These are phyloP conservation scores for Dalbergia cultrata DNA, from an alignment of 306 rosid genomes.

Conservation along the genomic window DNA sequence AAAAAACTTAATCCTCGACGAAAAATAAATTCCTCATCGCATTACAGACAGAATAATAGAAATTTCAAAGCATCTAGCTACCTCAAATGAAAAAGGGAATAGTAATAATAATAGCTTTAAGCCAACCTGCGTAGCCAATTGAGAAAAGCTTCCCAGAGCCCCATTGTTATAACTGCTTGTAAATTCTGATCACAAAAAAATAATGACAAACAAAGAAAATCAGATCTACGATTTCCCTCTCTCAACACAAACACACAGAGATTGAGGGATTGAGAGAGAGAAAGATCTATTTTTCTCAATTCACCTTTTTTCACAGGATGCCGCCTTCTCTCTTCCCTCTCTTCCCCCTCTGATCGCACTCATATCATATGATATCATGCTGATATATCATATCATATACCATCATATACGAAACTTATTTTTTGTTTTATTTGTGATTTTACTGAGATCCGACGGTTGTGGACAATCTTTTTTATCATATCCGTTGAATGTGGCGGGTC, in stretches of 20 bases:
- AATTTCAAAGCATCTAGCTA: slow-evolving; percentile 12
- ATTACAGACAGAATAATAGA: neutral
- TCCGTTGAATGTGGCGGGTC: slow-evolving; percentile 36
- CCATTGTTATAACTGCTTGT: slow-evolving; percentile 55
- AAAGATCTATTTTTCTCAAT: slow-evolving; percentile 42
- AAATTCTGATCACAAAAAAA: slow-evolving; percentile 37
- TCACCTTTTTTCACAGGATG: slow-evolving; percentile 27
- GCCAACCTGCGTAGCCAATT: slow-evolving; percentile 84
- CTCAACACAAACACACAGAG: neutral
- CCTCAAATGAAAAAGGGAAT: neutral
- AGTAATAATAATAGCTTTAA: neutral
- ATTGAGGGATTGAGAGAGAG: slow-evolving; percentile 38
- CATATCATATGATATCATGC: slow-evolving; percentile 15
- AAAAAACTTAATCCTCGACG: slow-evolving; percentile 1
- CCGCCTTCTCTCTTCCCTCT: slow-evolving; percentile 38
- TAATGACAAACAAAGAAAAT: slow-evolving; percentile 10
- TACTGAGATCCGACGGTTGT: slow-evolving; percentile 37
- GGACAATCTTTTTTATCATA: neutral
- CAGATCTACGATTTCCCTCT: slow-evolving; percentile 50
- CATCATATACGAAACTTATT: too few species aligned
- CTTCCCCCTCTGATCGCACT: slow-evolving; percentile 1
- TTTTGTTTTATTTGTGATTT: neutral
- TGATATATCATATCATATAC: too few species aligned
- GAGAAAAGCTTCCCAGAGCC: slow-evolving; percentile 88
- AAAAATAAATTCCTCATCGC: slow-evolving; percentile 2